Evolutionary conservation across 441 rosid species (phyloP).

Genomic region (Brassica balearica): DNA sequence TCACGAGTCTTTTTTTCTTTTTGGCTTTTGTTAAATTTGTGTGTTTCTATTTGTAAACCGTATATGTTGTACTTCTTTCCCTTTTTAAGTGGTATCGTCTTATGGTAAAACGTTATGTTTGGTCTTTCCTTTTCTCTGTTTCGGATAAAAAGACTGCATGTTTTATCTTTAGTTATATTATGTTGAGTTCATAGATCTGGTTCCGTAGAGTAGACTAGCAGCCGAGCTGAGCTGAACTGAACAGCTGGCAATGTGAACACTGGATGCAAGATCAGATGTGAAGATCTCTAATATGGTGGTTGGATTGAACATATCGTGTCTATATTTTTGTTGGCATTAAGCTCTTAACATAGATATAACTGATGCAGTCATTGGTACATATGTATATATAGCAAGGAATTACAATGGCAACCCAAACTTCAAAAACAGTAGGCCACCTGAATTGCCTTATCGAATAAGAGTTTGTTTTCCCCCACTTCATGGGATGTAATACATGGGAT

Average conservation of each 20-base stretch:
- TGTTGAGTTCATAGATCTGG: neutral
- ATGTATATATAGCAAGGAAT: conserved; percentile 10
- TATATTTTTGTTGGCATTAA: neutral
- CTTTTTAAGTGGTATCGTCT: neutral
- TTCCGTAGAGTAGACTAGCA: neutral
- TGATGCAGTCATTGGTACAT: conserved; percentile 14
- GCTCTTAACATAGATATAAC: neutral
- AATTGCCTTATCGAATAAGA: neutral
- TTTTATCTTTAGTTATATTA: neutral
- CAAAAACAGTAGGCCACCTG: conserved; percentile 25
- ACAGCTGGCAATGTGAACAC: neutral
- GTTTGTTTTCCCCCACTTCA: conserved; percentile 23
- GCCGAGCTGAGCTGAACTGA: neutral
- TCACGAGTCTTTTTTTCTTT: neutral
- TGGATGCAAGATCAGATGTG: neutral
- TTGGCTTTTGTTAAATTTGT: neutral
- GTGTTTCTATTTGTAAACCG: neutral
- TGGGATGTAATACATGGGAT: conserved; percentile 81
- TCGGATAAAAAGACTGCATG: neutral
- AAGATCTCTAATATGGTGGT: neutral
- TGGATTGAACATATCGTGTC: neutral
- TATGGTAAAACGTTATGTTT: neutral
- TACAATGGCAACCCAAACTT: conserved; percentile 35
- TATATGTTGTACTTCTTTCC: neutral
- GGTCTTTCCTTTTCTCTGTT: neutral